A percentile compares a stretch with the other conserved stretches of the same genome.
These are phyloP conservation scores for Casuarina cunninghamiana DNA, from an alignment of 306 rosid species.

Conservation along the genomic window DNA sequence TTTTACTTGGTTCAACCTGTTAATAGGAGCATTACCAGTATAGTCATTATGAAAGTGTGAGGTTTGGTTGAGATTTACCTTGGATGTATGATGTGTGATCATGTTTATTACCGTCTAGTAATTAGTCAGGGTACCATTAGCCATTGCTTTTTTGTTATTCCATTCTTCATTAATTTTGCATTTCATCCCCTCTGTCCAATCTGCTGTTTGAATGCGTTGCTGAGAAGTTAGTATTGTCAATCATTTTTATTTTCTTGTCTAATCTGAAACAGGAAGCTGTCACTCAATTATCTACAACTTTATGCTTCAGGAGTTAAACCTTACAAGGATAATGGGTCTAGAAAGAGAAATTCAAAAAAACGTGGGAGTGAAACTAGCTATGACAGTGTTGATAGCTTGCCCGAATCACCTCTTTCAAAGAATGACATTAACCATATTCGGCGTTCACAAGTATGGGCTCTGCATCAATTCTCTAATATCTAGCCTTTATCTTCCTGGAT, in stretches of 20 bases:
- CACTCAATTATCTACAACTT: conserved; percentile 87
- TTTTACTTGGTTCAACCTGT: neutral
- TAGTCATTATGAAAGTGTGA: neutral
- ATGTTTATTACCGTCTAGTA: no score
- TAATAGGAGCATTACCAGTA: neutral
- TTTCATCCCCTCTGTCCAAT: neutral
- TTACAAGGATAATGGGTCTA: conserved; percentile 69
- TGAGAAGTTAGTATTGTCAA: neutral
- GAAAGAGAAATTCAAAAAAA: conserved; percentile 62
- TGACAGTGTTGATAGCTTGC: conserved; percentile 55
- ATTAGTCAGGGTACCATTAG: neutral
- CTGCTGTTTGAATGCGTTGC: neutral
- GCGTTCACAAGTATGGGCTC: conserved; percentile 74
- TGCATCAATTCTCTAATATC: conserved; percentile 26
- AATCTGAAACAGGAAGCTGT: conserved; percentile 68
- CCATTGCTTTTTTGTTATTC: neutral
- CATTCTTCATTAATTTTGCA: neutral
- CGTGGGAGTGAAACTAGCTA: conserved; percentile 44
- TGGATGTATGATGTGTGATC: neutral
- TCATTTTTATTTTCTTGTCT: conserved; percentile 27
- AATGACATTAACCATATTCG: conserved; percentile 75
- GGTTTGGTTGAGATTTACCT: neutral
- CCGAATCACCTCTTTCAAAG: conserved; percentile 74
- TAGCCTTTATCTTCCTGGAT: conserved; percentile 7
- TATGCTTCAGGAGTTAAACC: conserved; percentile 60